phyloP scores from a whole-genome alignment of 345 rosid species.

The Turritis glabra region DNA sequence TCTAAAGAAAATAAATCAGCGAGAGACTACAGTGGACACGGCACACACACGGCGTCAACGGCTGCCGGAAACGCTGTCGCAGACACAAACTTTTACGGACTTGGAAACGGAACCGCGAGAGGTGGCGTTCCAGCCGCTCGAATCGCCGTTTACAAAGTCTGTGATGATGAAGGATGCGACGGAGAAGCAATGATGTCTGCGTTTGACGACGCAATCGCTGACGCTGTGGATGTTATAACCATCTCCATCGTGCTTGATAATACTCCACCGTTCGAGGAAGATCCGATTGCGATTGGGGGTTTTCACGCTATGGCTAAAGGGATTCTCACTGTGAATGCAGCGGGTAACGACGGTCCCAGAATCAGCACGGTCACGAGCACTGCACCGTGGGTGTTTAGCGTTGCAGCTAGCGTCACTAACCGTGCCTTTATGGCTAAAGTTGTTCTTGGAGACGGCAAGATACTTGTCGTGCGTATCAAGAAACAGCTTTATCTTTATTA shows the following conservation, averaged over 20 bases:
- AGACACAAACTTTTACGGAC: conserved; percentile 37
- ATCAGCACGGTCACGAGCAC: background rate
- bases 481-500: background rate
- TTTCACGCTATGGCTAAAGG: conserved; percentile 53
- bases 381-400: conserved; percentile 51
- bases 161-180: background rate
- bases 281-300: conserved; percentile 45
- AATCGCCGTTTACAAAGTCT: conserved; percentile 49
- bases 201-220: conserved; percentile 65
- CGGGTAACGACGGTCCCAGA: conserved; percentile 40
- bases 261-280: background rate
- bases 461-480: conserved; percentile 41
- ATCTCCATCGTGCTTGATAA: conserved; percentile 1
- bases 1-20: conserved; percentile 8
- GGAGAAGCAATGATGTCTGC: conserved; percentile 36
- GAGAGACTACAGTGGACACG: conserved; percentile 49
- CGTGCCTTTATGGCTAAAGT: conserved; percentile 39
- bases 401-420: conserved; percentile 51
- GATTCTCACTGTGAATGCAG: conserved; percentile 44
- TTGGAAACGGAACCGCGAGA: conserved; percentile 46
- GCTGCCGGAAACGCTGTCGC: conserved; percentile 46
- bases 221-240: conserved; percentile 49
- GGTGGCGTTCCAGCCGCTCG: conserved; percentile 54
- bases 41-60: conserved; percentile 55
- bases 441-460: conserved; percentile 46